Evolutionary conservation across 2,329 filamentous ascomycete genomes (phyloP).

Genomic region (Colletotrichum sp.): DNA sequence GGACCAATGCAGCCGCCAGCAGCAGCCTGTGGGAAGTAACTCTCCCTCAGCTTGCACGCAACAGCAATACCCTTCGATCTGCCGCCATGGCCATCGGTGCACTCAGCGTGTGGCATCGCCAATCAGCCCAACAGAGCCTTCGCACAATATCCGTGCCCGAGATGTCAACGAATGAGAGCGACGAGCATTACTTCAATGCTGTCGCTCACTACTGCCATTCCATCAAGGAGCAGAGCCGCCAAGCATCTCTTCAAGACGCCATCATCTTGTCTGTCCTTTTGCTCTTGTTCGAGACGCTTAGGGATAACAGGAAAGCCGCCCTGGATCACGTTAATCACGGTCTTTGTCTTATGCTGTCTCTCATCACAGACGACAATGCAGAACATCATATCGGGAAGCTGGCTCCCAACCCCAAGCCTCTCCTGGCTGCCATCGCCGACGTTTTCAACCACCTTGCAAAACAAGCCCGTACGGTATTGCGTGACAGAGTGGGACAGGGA

Average conservation of each 20-base stretch:
- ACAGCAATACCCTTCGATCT: constrained; percentile 29
- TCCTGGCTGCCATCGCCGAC: constrained; percentile 27
- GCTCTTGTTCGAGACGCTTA: constrained; percentile 34
- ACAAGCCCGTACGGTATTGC: constrained; percentile 28
- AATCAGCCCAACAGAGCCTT: constrained; percentile 10
- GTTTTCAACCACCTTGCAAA: constrained; percentile 25
- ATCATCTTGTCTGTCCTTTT: constrained; percentile 35
- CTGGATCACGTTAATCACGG: constrained; percentile 41
- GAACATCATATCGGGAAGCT: constrained; percentile 15
- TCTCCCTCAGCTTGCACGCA: constrained; percentile 33
- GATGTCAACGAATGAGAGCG: not conserved
- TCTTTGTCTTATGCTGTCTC: constrained; percentile 33
- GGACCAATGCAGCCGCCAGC: constrained; percentile 29
- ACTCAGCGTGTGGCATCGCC: constrained; percentile 26
- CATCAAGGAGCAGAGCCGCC: constrained; percentile 32
- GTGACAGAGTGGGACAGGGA: constrained; percentile 22
- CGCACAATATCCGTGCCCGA: constrained; percentile 5
- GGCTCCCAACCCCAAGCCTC: constrained; percentile 27
- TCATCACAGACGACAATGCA: constrained; percentile 30
- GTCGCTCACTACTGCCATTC: constrained; percentile 39
- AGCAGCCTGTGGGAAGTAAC: constrained; percentile 31
- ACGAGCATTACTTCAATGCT: constrained; percentile 34
- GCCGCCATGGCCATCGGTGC: constrained; percentile 37
- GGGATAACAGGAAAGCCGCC: constrained; percentile 33
- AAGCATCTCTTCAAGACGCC: constrained; percentile 30